phyloP scores from a whole-genome alignment of 179 eudicot species.

The Beta macrorhiza region DNA sequence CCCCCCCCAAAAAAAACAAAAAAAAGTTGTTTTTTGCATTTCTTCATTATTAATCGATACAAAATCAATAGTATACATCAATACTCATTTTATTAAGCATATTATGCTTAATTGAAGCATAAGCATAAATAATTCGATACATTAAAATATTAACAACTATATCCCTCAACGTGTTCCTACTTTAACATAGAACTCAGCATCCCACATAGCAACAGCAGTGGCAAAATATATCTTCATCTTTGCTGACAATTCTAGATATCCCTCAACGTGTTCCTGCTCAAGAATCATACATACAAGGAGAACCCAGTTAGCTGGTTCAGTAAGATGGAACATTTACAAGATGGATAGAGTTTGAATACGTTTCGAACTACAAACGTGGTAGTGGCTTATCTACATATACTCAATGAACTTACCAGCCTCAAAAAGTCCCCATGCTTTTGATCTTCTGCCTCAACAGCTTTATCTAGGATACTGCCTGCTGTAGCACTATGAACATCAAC shows the following conservation, averaged over 20 bases:
- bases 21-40: too few relatives aligned
- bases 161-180: too few relatives aligned
- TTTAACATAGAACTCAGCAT: too few relatives aligned
- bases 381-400: background rate
- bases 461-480: constrained; percentile 90
- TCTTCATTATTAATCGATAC: too few relatives aligned
- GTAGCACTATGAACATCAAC: constrained; percentile 59
- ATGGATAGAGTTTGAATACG: background rate
- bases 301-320: background rate
- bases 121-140: too few relatives aligned
- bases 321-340: background rate
- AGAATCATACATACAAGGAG: constrained; percentile 19
- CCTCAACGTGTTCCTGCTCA: constrained; percentile 85
- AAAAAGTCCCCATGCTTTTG: constrained; percentile 86
- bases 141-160: too few relatives aligned
- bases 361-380: background rate
- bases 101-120: too few relatives aligned
- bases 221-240: constrained; percentile 84
- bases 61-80: constrained; percentile 26
- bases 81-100: too few relatives aligned
- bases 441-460: constrained; percentile 95
- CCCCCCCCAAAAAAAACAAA: too few relatives aligned
- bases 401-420: constrained; percentile 59
- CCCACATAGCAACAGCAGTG: constrained; percentile 21
- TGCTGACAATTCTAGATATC: constrained; percentile 92